Percentiles rank a stretch among this genome's conserved stretches.
Evolutionary conservation across 1,139 yeast genomes (phyloP).

Genomic region (Pichia sp.): DNA sequence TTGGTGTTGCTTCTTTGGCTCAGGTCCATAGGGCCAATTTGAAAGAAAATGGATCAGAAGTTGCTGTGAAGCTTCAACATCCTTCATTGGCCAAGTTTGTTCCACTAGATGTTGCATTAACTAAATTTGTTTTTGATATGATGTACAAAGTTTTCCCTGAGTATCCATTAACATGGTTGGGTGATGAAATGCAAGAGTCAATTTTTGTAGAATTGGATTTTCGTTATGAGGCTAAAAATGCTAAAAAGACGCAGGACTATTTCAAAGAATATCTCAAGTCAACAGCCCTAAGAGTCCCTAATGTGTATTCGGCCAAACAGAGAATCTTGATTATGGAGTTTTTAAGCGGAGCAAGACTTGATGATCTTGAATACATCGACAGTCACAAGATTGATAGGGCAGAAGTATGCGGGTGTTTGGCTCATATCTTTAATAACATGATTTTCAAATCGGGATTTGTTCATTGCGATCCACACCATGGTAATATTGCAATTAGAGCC

Average conservation of each 20-base stretch:
- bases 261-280: constrained; percentile 47
- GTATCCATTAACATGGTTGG: constrained; percentile 87
- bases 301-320: constrained; percentile 55
- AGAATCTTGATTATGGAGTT: constrained; percentile 86
- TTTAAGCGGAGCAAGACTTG: constrained; percentile 75
- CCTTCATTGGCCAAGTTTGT: constrained; percentile 83
- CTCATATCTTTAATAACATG: constrained; percentile 92
- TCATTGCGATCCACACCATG: constrained; percentile 98
- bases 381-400: constrained; percentile 59
- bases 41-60: constrained; percentile 54
- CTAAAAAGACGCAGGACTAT: constrained; percentile 58
- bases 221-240: constrained; percentile 77
- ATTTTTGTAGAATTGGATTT: constrained; percentile 87
- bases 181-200: constrained; percentile 82
- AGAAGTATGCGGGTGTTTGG: constrained; percentile 75
- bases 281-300: constrained; percentile 79
- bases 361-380: constrained; percentile 60
- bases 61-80: constrained; percentile 93
- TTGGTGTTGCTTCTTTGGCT: constrained; percentile 94
- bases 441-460: constrained; percentile 87
- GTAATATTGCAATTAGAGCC: constrained; percentile 77
- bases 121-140: constrained; percentile 65
- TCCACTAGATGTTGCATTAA: constrained; percentile 78
- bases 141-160: constrained; percentile 84
- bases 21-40: constrained; percentile 84